Conservation (phyloP, 2,329 filamentous ascomycete genomes). For the Beauveria australis region DNA sequence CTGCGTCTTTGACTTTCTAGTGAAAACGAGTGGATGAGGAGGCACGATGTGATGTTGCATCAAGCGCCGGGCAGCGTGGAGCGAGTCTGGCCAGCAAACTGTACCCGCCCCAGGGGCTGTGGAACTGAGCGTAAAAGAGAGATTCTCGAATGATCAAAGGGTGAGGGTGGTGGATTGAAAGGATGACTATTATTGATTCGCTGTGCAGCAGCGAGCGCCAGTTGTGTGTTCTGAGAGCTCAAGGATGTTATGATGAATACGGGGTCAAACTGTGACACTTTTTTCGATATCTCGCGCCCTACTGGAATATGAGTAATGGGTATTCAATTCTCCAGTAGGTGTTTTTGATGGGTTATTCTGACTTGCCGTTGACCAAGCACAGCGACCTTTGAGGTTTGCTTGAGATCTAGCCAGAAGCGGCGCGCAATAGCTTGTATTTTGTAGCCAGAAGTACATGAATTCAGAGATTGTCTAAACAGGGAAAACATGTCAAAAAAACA, state of each 20-base stretch:
- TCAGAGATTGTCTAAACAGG: too few relatives aligned
- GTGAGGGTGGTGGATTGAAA: background rate
- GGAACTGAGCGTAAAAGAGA: background rate
- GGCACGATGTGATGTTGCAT: background rate
- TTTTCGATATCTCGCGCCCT: too few relatives aligned
- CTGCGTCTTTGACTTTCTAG: background rate
- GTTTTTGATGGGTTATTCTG: background rate
- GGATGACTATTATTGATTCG: background rate
- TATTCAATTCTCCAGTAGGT: too few relatives aligned
- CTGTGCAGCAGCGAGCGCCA: background rate
- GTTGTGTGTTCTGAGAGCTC: background rate
- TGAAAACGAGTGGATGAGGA: slow-evolving; percentile 4
- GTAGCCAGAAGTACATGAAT: background rate
- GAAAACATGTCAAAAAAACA: too few relatives aligned
- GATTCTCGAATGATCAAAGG: background rate
- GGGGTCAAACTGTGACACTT: background rate
- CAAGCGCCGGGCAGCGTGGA: slow-evolving; percentile 3
- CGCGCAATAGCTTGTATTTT: background rate
- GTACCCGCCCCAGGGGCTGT: background rate
- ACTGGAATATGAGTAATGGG: too few relatives aligned
- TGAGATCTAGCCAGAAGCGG: background rate
- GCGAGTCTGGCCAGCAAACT: background rate
- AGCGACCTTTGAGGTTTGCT: background rate
- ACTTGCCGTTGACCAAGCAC: background rate
- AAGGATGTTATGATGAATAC: background rate